Evolutionary conservation across 495 filamentous ascomycete genomes (phyloP).

Genomic region (Halenospora varia): DNA sequence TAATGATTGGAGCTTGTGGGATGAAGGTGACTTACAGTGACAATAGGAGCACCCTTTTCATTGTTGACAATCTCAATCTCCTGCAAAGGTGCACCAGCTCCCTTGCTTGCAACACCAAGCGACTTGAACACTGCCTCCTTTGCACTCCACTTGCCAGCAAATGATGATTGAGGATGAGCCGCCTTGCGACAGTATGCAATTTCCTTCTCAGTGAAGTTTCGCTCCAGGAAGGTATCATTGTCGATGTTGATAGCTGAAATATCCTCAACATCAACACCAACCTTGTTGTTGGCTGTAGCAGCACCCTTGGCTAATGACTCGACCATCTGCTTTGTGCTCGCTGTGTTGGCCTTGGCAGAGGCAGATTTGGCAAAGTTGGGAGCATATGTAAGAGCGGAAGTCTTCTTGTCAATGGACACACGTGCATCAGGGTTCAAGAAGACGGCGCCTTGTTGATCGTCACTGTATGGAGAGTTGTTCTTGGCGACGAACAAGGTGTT

Average conservation of each 20-base stretch:
- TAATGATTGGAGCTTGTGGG: too few relatives aligned
- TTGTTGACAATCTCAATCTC: slow-evolving; percentile 90
- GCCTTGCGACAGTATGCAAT: slow-evolving; percentile 81
- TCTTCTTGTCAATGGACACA: slow-evolving; percentile 80
- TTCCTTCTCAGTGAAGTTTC: slow-evolving; percentile 87
- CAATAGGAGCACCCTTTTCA: slow-evolving; percentile 74
- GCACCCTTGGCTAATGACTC: slow-evolving; percentile 73
- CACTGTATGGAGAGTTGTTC: slow-evolving; percentile 80
- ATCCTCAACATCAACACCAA: slow-evolving; percentile 90
- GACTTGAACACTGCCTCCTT: slow-evolving; percentile 99
- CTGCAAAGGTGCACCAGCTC: slow-evolving; percentile 83
- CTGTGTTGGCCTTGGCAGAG: slow-evolving; percentile 45
- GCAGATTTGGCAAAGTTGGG: slow-evolving; percentile 53
- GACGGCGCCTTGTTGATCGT: slow-evolving; percentile 77
- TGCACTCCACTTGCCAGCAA: slow-evolving; percentile 91
- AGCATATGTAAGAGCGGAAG: slow-evolving; percentile 69
- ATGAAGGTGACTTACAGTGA: slow-evolving; percentile 62
- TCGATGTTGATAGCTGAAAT: slow-evolving; percentile 81
- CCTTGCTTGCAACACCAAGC: slow-evolving; percentile 80
- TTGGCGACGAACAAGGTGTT: slow-evolving; percentile 97
- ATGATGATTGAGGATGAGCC: slow-evolving; percentile 71
- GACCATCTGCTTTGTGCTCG: slow-evolving; percentile 70
- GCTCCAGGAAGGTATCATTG: slow-evolving; percentile 89
- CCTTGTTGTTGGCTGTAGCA: slow-evolving; percentile 66
- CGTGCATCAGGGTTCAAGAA: slow-evolving; percentile 95